phyloP scores from a whole-genome alignment of 192 early-diverging fungal genomes.

The Obelidium mucronatum region DNA sequence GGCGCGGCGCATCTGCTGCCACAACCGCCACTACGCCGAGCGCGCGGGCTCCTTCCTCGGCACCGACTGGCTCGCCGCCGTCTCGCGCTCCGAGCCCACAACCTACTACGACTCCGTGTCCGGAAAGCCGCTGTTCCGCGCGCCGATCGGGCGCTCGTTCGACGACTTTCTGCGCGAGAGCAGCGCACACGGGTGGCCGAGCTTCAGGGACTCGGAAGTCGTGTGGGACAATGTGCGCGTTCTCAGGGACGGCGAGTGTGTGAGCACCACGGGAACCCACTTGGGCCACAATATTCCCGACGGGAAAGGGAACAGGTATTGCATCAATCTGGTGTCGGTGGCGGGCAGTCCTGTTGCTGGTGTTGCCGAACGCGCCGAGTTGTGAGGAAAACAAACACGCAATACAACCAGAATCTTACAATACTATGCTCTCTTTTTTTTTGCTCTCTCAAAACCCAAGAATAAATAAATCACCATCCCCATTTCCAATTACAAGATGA shows the following conservation, averaged over 20 bases:
- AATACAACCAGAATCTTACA: too few species aligned
- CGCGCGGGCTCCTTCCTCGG: slow-evolving; percentile 8
- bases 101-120: slow-evolving; percentile 14
- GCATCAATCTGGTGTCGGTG: slow-evolving; percentile 16
- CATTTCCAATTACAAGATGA: background rate
- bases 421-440: too few species aligned
- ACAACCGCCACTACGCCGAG: slow-evolving; percentile 19
- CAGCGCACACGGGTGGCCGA: slow-evolving; percentile 3
- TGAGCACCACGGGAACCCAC: slow-evolving; percentile 11
- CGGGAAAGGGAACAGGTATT: slow-evolving; percentile 12
- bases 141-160: slow-evolving; percentile 15
- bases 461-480: background rate
- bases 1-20: background rate
- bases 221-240: slow-evolving; percentile 17
- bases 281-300: slow-evolving; percentile 25
- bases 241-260: background rate
- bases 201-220: slow-evolving; percentile 8
- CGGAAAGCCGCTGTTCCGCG: slow-evolving; percentile 20
- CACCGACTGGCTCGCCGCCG: background rate
- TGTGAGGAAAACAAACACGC: background rate
- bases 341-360: background rate
- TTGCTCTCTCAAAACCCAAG: too few species aligned
- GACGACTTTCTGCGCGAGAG: slow-evolving; percentile 18
- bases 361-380: background rate
- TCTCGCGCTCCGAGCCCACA: background rate